These are phyloP conservation scores for Penicillium ucsense DNA, from an alignment of 495 filamentous ascomycete species.

Conservation along the genomic window DNA sequence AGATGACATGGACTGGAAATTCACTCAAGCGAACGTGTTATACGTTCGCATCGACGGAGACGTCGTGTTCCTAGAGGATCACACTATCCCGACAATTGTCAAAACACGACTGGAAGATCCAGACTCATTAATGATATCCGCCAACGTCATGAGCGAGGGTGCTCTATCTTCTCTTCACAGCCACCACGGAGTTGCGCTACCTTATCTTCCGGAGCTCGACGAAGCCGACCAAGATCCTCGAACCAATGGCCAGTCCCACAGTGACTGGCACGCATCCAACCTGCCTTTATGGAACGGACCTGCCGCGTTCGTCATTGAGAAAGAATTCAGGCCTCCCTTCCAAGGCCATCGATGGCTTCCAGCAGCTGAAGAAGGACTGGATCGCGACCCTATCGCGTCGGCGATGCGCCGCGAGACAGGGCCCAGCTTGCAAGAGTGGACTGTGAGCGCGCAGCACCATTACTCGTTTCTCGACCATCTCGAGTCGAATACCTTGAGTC, in stretches of 20 bases:
- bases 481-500: constrained; percentile 29
- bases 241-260: constrained; percentile 4
- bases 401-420: constrained; percentile 23
- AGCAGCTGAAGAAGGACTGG: constrained; percentile 10
- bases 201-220: constrained; percentile 28
- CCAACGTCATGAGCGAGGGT: constrained; percentile 42
- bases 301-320: constrained; percentile 12
- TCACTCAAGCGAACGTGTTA: constrained; percentile 21
- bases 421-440: constrained; percentile 35
- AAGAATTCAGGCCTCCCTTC: constrained; percentile 18
- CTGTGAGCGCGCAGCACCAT: constrained; percentile 43
- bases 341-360: constrained; percentile 25
- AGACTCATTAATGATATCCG: constrained; percentile 38
- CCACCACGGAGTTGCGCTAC: constrained; percentile 24
- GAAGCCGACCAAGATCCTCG: constrained; percentile 9
- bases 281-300: constrained; percentile 25
- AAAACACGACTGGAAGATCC: constrained; percentile 42
- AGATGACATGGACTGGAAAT: constrained; percentile 11
- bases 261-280: constrained; percentile 22
- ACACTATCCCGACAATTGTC: constrained; percentile 42
- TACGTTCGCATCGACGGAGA: constrained; percentile 51
- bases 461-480: constrained; percentile 46
- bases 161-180: constrained; percentile 26
- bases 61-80: constrained; percentile 43
- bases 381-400: constrained; percentile 21